A percentile compares a stretch with the other conserved stretches of the same genome.
phyloP scores from a whole-genome alignment of 306 rosid genomes.

The Medicago truncatula region MtrunA17r5.0-ANR NC_053044.1:904501-905000 shows the following conservation, averaged over 20 bases:
- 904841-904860: slow-evolving; percentile 3
- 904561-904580: background rate
- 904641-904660: background rate
- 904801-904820: slow-evolving; percentile 65
- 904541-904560: background rate
- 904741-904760: slow-evolving; percentile 48
- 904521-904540: background rate
- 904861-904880: slow-evolving; percentile 5
- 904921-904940: background rate
- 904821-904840: slow-evolving; percentile 66
- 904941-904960: too few relatives aligned
- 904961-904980: too few relatives aligned
- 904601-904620: background rate
- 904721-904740: background rate
- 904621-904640: background rate
- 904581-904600: background rate
- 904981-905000: too few relatives aligned
- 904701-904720: background rate
- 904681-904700: background rate
- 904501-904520: too few relatives aligned
- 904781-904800: slow-evolving; percentile 66
- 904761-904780: slow-evolving; percentile 71
- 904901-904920: background rate
- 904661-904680: background rate
- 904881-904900: background rate